phyloP scores from a whole-genome alignment of 805 yeast species.

The Starmera amethionina region DNA sequence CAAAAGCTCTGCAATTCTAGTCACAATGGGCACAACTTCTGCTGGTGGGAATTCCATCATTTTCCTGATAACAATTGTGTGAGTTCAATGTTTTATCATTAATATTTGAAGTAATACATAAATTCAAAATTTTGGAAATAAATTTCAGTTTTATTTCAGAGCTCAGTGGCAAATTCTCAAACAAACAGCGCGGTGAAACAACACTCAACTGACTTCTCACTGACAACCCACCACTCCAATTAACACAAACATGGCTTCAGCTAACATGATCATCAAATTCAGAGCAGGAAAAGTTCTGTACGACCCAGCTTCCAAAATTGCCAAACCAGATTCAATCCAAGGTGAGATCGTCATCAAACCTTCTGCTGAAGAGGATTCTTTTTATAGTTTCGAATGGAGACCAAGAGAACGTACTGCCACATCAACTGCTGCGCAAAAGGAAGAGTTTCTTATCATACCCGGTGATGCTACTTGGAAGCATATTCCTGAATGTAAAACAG shows the following conservation, averaged over 20 bases:
- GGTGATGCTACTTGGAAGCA: constrained; percentile 79
- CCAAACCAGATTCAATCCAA: constrained; percentile 62
- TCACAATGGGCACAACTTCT: constrained; percentile 40
- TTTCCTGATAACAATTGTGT: neutral
- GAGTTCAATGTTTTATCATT: too few relatives aligned
- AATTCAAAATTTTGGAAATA: too few relatives aligned
- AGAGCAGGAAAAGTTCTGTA: constrained; percentile 73
- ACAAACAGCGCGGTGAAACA: too few relatives aligned
- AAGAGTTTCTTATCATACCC: constrained; percentile 66
- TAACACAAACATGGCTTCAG: too few relatives aligned
- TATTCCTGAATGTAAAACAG: constrained; percentile 59
- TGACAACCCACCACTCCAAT: too few relatives aligned
- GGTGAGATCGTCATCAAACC: constrained; percentile 56
- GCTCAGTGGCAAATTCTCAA: too few relatives aligned
- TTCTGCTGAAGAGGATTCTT: constrained; percentile 61
- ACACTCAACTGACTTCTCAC: too few relatives aligned
- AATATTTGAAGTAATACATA: too few relatives aligned
- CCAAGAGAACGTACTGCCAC: constrained; percentile 38
- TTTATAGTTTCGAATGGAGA: constrained; percentile 63
- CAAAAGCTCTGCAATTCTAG: constrained; percentile 47
- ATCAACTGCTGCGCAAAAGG: constrained; percentile 34
- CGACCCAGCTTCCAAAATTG: constrained; percentile 47
- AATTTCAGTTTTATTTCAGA: too few relatives aligned
- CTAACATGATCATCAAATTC: constrained; percentile 42
- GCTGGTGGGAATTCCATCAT: constrained; percentile 45